Conservation (phyloP, 2,329 filamentous ascomycete species). For the Trichoderma sp. region DNA sequence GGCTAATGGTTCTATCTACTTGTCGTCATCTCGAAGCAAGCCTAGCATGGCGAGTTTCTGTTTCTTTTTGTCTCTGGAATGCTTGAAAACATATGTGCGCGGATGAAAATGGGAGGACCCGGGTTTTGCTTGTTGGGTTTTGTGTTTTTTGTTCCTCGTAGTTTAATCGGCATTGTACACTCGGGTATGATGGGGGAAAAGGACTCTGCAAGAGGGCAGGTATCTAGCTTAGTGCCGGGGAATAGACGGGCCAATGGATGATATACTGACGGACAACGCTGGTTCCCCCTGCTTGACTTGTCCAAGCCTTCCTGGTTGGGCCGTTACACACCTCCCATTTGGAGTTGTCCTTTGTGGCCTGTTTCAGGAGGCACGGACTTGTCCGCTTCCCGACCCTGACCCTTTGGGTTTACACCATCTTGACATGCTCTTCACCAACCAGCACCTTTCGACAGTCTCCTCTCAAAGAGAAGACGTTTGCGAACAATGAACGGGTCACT, state of each 20-base stretch:
- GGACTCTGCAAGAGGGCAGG: slow-evolving; percentile 22
- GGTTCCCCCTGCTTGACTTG: neutral
- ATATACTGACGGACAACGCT: neutral
- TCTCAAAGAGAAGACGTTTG: neutral
- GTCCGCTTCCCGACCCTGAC: no score
- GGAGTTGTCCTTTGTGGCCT: neutral
- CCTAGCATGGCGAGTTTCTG: slow-evolving; percentile 10
- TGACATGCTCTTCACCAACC: neutral
- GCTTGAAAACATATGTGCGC: slow-evolving; percentile 14
- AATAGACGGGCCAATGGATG: slow-evolving; percentile 23
- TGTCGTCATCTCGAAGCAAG: slow-evolving; percentile 15
- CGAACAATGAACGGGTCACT: neutral
- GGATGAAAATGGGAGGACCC: slow-evolving; percentile 15
- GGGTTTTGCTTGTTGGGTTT: slow-evolving; percentile 1
- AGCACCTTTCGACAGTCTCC: neutral
- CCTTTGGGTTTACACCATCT: neutral
- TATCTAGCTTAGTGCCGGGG: slow-evolving; percentile 20
- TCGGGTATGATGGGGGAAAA: slow-evolving; percentile 2
- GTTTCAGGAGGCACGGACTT: neutral
- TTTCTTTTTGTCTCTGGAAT: slow-evolving; percentile 12
- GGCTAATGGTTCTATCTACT: slow-evolving; percentile 15
- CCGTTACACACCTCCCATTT: no score
- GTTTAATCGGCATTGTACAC: slow-evolving; percentile 23
- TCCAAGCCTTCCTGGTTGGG: neutral
- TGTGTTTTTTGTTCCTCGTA: slow-evolving; percentile 17